Evolutionary conservation across 1,139 yeast species (phyloP).

Genomic region (Arxiozyma slooffiae): DNA sequence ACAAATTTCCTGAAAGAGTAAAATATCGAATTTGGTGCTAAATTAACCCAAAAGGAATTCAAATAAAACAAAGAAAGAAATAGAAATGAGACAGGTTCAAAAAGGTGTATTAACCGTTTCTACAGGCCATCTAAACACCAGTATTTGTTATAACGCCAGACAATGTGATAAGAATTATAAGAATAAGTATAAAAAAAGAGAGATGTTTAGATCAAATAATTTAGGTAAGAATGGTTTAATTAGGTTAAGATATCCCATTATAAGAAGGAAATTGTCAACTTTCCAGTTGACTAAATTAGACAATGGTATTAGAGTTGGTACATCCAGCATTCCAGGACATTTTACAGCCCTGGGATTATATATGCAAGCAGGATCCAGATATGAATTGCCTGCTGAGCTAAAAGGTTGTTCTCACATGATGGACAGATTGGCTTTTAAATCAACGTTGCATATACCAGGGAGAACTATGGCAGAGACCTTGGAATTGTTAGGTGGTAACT

Average conservation of each 20-base stretch:
- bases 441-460: slow-evolving; percentile 56
- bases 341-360: slow-evolving; percentile 86
- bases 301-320: slow-evolving; percentile 76
- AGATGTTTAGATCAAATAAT: no score
- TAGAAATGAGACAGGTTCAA: no score
- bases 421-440: slow-evolving; percentile 81
- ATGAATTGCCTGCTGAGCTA: slow-evolving; percentile 41
- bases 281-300: slow-evolving; percentile 41
- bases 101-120: no score
- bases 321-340: slow-evolving; percentile 83
- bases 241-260: background rate
- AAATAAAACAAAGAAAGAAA: background rate
- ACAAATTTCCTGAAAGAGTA: background rate
- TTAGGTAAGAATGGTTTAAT: no score
- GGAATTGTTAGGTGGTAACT: slow-evolving; percentile 83
- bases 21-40: background rate
- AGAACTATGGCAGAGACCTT: slow-evolving; percentile 65
- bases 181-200: no score
- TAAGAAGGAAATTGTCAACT: background rate
- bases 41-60: background rate
- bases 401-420: slow-evolving; percentile 73
- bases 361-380: slow-evolving; percentile 84
- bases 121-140: no score
- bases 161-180: no score
- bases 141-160: no score